A percentile compares a stretch with the other conserved stretches of the same genome.
phyloP scores from a whole-genome alignment of 2,329 filamentous ascomycete species.

The Emericellopsis atlantica region DNA sequence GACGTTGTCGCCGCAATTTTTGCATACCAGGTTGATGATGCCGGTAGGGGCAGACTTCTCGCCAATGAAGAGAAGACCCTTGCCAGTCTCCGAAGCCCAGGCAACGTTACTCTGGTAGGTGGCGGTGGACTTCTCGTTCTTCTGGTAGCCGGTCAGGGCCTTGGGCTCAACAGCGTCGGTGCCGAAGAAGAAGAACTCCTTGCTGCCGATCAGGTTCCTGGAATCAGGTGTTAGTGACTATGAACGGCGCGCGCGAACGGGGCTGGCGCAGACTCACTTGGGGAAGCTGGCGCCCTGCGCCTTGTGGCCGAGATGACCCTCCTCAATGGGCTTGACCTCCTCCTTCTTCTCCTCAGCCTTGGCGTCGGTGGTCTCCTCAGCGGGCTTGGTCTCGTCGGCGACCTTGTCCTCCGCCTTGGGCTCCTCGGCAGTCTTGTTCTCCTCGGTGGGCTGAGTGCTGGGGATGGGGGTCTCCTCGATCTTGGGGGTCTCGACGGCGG shows the following conservation, averaged over 20 bases:
- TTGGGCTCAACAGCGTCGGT: constrained; percentile 61
- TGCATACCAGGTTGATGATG: constrained; percentile 71
- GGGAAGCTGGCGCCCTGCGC: constrained; percentile 66
- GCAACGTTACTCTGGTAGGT: constrained; percentile 68
- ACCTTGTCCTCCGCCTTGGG: constrained; percentile 19
- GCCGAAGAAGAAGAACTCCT: constrained; percentile 87
- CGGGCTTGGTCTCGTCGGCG: constrained; percentile 26
- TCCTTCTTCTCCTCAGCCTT: constrained; percentile 30
- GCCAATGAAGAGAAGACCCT: constrained; percentile 85
- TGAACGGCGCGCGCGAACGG: neutral
- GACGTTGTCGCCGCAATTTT: neutral
- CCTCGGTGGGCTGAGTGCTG: constrained; percentile 20
- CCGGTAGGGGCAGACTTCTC: constrained; percentile 73
- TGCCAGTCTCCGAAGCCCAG: constrained; percentile 88
- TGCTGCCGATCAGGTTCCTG: constrained; percentile 80
- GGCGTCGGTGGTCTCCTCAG: constrained; percentile 28
- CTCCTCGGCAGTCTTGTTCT: constrained; percentile 18
- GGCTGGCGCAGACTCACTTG: constrained; percentile 55
- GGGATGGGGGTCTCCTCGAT: constrained; percentile 2
- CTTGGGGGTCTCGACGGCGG: constrained; percentile 15
- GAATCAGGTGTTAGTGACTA: constrained; percentile 9
- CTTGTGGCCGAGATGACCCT: constrained; percentile 85
- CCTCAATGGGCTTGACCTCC: constrained; percentile 59
- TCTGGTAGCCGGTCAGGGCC: constrained; percentile 64
- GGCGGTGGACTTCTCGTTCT: constrained; percentile 72